phyloP scores from a whole-genome alignment of 306 rosid species.

The Trichosanthes cucumerina region DNA sequence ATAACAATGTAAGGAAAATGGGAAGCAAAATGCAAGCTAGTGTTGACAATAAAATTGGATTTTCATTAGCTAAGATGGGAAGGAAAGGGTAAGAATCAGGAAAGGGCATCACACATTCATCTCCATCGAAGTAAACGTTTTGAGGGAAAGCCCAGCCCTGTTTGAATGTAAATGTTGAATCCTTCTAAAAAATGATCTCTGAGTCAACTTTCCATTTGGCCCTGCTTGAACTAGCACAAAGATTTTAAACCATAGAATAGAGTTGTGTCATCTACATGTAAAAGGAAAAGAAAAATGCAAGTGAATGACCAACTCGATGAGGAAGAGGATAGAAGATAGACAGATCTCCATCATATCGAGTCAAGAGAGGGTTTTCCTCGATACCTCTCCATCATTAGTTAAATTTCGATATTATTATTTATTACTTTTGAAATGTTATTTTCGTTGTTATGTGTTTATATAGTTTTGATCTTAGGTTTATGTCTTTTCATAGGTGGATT shows the following conservation, averaged over 20 bases:
- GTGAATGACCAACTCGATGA: neutral
- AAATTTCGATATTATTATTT: no score
- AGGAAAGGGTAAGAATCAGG: conserved; percentile 73
- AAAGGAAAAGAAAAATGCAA: neutral
- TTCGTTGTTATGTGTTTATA: no score
- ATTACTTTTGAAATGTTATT: no score
- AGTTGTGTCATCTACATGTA: conserved; percentile 72
- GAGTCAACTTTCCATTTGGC: conserved; percentile 72
- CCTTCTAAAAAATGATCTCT: conserved; percentile 66
- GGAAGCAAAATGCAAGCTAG: conserved; percentile 21
- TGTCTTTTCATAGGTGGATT: no score
- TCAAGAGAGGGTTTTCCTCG: no score
- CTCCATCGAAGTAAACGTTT: conserved; percentile 78
- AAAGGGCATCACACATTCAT: conserved; percentile 81
- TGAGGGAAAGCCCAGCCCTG: conserved; percentile 93
- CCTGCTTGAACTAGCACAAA: conserved; percentile 76
- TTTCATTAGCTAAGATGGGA: conserved; percentile 47
- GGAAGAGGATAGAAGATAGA: no score
- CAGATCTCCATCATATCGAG: no score
- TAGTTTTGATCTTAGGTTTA: no score
- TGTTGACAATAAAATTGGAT: conserved; percentile 12
- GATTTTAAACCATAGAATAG: conserved; percentile 79
- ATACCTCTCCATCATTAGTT: no score
- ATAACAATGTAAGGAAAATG: conserved; percentile 20
- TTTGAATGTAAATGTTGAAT: conserved; percentile 57